Base-by-base conservation (phyloP, 306 rosid species). In the Boehmeria nivea region DNA sequence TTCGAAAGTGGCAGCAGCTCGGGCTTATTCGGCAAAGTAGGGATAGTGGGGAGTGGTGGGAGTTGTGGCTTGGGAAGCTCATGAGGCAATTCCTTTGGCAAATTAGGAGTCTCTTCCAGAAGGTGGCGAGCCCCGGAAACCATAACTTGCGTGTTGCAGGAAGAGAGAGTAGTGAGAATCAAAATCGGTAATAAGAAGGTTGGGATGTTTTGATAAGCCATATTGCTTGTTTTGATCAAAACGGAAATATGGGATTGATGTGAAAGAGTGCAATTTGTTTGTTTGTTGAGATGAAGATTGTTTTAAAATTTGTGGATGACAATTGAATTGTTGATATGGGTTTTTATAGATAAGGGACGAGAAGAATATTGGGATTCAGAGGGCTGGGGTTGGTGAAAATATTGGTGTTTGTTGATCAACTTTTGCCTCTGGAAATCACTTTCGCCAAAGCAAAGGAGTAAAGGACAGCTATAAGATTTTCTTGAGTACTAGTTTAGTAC, bases 61-160 rank as follows among this genome's bases (percentile, higher is more conserved):
- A 59, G 16, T 42, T 43, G 16, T 3, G 40, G 64, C 17, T 43
- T 27, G 1, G 64, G 52, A 18, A 42, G 16, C 52, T 58, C 63
- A 25, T 36, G 22, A 3, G 42, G 58, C 12, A 28, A 9, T 6
- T 6, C 19, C 3, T n/a, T n/a, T n/a, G n/a, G n/a, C n/a, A n/a
- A n/a, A n/a, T n/a, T n/a, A n/a, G 45, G 45, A 12, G 23, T 6
- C 2, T 6, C n/a, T 12, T 55, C 54, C 5, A 55, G 45, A 10
- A 18, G 15, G 7, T 20, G 26, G 16, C 38, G 57, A 12, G 57
- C 57, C 10, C 17, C 39, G 21, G 39, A 12, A 51, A 27, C 57
- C 39, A 13, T 51, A 31, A 31, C 9, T 40, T 4, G 38, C 7
- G 38, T 33, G 11, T 33, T 33, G 38, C 11, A 33, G 38, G 45